A percentile compares a stretch with the other conserved stretches of the same genome.
phyloP scores from a whole-genome alignment of 164 flowering plant species.

The Santalum album region DNA sequence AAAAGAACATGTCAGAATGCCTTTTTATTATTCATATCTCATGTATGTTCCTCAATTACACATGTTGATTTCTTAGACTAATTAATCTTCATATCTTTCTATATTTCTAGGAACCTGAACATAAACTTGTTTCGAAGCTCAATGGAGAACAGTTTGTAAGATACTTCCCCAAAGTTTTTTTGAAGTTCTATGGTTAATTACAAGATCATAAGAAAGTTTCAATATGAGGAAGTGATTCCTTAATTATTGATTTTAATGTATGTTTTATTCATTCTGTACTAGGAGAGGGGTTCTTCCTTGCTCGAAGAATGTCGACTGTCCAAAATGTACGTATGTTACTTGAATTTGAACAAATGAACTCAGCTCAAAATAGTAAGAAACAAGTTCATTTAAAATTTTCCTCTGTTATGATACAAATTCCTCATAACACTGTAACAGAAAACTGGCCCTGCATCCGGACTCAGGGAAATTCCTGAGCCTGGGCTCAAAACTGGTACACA shows the following conservation, averaged over 20 bases:
- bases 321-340: conserved; percentile 34
- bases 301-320: conserved; percentile 34
- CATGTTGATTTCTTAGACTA: not conserved
- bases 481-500: too few species aligned
- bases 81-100: not conserved
- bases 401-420: too few species aligned
- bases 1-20: conserved; percentile 28
- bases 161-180: conserved; percentile 5
- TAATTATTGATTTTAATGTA: conserved; percentile 6
- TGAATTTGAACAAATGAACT: not conserved
- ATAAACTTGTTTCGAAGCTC: conserved; percentile 58
- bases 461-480: too few species aligned
- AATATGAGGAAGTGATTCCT: too few species aligned
- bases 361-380: not conserved
- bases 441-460: too few species aligned
- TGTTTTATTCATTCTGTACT: conserved; percentile 8
- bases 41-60: not conserved
- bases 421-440: too few species aligned
- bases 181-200: too few species aligned
- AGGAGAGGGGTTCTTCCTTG: conserved; percentile 41
- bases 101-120: conserved; percentile 28
- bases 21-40: not conserved
- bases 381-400: not conserved
- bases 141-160: conserved; percentile 37
- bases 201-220: too few species aligned